Conservation (phyloP, 106 monocot species). For the Dactylorhiza incarnata region DNA sequence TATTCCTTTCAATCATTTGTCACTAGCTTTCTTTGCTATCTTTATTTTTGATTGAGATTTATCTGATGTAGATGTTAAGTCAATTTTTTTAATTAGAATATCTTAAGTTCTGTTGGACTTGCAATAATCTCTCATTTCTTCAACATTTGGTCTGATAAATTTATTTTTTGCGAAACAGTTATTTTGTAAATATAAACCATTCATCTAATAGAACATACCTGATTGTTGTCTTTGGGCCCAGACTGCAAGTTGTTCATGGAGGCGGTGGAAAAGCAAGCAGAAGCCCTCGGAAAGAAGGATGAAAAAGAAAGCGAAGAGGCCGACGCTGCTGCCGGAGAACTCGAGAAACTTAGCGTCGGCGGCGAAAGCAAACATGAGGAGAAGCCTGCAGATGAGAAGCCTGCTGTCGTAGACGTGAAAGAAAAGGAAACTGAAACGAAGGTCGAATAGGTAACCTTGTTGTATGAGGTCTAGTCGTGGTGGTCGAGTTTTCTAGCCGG, state of each 20-base stretch:
- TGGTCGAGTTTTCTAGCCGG: too few species aligned
- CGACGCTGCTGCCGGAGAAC: constrained; percentile 34
- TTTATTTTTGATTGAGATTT: too few species aligned
- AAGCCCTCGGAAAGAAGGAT: constrained; percentile 38
- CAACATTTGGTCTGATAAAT: too few species aligned
- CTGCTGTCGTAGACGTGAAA: not conserved
- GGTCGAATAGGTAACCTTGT: not conserved
- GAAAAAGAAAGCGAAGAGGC: constrained; percentile 45
- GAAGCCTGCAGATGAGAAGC: not conserved
- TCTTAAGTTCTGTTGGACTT: too few species aligned
- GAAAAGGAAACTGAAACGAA: not conserved
- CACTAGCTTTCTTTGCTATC: too few species aligned
- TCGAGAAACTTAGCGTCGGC: constrained; percentile 54
- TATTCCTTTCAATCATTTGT: too few species aligned
- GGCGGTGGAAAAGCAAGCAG: constrained; percentile 57
- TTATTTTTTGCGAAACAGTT: too few species aligned
- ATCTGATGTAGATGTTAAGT: too few species aligned
- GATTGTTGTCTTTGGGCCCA: constrained; percentile 11
- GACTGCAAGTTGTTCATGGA: constrained; percentile 87
- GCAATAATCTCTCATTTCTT: too few species aligned
- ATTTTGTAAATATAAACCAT: too few species aligned
- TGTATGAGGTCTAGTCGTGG: too few species aligned
- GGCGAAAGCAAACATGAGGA: constrained; percentile 11
- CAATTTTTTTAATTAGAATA: too few species aligned
- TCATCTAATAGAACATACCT: not conserved